Evolutionary conservation across 106 monocot species (phyloP).

Genomic region (Narthecium ossifragum): DNA sequence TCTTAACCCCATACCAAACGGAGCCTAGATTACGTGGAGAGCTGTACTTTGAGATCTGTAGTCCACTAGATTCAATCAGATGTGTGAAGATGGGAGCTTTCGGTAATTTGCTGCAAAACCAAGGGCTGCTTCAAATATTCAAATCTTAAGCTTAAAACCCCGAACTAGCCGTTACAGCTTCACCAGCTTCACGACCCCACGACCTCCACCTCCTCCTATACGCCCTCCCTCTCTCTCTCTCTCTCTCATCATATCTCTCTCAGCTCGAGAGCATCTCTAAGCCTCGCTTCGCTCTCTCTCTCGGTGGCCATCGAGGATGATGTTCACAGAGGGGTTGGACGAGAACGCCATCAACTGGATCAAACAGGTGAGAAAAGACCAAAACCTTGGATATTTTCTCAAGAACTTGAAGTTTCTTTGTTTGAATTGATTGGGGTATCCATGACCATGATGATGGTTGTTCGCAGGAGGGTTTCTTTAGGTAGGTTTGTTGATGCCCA

Average conservation of each 20-base stretch:
- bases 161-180: slow-evolving; percentile 1
- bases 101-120: no score
- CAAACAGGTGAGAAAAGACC: slow-evolving; percentile 40
- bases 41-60: no score
- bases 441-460: no score
- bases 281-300: no score
- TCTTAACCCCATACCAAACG: no score
- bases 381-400: not conserved
- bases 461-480: not conserved
- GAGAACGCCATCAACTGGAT: slow-evolving; percentile 87
- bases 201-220: not conserved
- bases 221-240: slow-evolving; percentile 9
- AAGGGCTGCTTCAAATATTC: no score
- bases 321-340: slow-evolving; percentile 93
- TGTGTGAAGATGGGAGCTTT: no score
- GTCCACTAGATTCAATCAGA: no score
- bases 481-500: not conserved
- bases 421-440: not conserved
- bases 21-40: no score
- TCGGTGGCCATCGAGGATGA: no score
- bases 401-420: not conserved
- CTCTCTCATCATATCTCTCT: not conserved
- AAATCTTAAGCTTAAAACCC: slow-evolving; percentile 1
- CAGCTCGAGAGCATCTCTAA: not conserved
- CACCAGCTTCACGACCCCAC: not conserved